A percentile compares a stretch with the other conserved stretches of the same genome.
phyloP scores from a whole-genome alignment of 805 yeast genomes.

The Priceomyces haplophilus region DNA sequence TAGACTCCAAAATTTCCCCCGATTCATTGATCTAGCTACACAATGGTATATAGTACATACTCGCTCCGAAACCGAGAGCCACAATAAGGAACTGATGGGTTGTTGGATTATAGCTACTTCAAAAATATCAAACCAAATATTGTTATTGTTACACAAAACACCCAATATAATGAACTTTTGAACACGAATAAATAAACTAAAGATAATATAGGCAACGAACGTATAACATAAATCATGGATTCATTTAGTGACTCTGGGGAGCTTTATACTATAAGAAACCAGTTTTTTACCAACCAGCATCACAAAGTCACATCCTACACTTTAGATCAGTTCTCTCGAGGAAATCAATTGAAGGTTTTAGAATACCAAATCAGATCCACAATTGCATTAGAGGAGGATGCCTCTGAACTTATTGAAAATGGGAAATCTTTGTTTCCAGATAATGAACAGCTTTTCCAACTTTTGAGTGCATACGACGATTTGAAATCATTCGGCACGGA shows the following conservation, averaged over 20 bases:
- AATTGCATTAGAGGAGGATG: slow-evolving; percentile 37
- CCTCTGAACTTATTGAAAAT: slow-evolving; percentile 35
- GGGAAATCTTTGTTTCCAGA: slow-evolving; percentile 34
- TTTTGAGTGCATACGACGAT: slow-evolving; percentile 43
- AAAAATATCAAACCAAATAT: too few species aligned
- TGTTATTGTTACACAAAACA: not conserved
- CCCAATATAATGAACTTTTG: not conserved
- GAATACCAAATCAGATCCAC: slow-evolving; percentile 40
- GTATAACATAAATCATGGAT: slow-evolving; percentile 25
- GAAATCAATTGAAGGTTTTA: slow-evolving; percentile 36
- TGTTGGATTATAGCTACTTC: too few species aligned
- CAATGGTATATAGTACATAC: too few species aligned
- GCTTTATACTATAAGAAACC: slow-evolving; percentile 53
- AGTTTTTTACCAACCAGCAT: slow-evolving; percentile 60
- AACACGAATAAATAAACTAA: slow-evolving; percentile 3
- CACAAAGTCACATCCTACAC: slow-evolving; percentile 39
- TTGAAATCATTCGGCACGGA: slow-evolving; percentile 42
- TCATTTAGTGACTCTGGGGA: slow-evolving; percentile 46
- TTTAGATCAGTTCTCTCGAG: slow-evolving; percentile 37
- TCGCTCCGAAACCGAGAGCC: too few species aligned
- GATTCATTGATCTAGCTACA: too few species aligned
- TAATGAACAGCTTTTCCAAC: slow-evolving; percentile 32
- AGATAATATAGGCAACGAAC: not conserved
- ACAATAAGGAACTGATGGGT: too few species aligned
- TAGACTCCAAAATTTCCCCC: too few species aligned